phyloP scores from a whole-genome alignment of 331 rosid species.

The Ulmus americana region DNA sequence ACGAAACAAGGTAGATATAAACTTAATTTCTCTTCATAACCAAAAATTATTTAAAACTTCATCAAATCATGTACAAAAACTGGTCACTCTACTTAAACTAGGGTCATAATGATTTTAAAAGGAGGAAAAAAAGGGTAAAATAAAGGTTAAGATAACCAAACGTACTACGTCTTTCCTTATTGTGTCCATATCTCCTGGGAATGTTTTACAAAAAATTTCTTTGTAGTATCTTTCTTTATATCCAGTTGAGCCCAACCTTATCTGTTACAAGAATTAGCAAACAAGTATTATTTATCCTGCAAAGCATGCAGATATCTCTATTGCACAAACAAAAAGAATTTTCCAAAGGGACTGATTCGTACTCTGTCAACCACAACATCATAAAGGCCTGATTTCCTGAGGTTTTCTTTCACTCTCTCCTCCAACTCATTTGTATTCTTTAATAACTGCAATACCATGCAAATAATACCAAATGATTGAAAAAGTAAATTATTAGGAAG shows the following conservation, averaged over 20 bases:
- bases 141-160: neutral
- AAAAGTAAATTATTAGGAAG: too few species aligned
- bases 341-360: neutral
- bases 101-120: neutral
- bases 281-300: neutral
- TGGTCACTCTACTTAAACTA: neutral
- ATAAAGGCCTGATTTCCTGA: slow-evolving; percentile 33
- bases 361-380: slow-evolving; percentile 33
- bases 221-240: slow-evolving; percentile 47
- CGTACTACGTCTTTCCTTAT: slow-evolving; percentile 43
- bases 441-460: slow-evolving; percentile 25
- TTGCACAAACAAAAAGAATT: neutral
- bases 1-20: neutral
- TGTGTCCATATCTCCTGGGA: slow-evolving; percentile 29
- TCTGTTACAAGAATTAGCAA: slow-evolving; percentile 21
- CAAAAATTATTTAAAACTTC: neutral
- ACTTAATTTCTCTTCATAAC: too few species aligned
- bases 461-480: neutral
- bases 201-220: too few species aligned
- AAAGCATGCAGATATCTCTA: neutral
- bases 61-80: neutral
- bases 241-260: slow-evolving; percentile 29
- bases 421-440: slow-evolving; percentile 38
- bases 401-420: slow-evolving; percentile 12
- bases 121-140: neutral